Base-by-base conservation (phyloP, 2,329 filamentous ascomycete species). In the Thermomyces lanuginosus region DNA sequence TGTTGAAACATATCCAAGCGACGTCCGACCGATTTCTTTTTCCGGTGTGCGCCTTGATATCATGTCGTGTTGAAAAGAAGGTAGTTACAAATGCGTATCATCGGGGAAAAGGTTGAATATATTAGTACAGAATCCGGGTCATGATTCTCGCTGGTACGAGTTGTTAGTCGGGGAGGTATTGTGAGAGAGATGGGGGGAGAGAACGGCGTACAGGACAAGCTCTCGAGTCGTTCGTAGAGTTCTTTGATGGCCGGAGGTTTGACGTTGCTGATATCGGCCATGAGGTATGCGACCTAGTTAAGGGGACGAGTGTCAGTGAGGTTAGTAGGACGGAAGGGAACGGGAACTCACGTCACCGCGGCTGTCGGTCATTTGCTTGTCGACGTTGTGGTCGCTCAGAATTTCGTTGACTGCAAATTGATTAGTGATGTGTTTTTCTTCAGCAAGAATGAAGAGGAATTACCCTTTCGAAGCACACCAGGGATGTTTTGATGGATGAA, bases 321-420 rank as follows among this genome's bases (percentile, higher is more conserved):
- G n/a, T n/a, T n/a, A n/a, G n/a, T n/a, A n/a, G n/a, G n/a, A n/a
- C n/a, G n/a, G n/a, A n/a, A n/a, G n/a, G n/a, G n/a, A n/a, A n/a
- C n/a, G n/a, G n/a, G 16, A 13, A 46, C 66, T 38, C 57, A 80
- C 76, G 50, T 95, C 86, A 41, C 83, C 86, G 60, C 76, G 77
- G 57, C 79, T 92, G 53, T 95, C 89, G 26, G 81, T 89, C 63
- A 91, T 95, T 59, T 98, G 89, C 66, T 95, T 95, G 61, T 93
- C 86, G 42, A 98, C 84, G 53, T 98, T 98, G 63, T 98, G 84
- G 45, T 91, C 75, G 22, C 78, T 80, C 24, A 98, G 67, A 36
- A 95, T 82, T 46, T 89, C 80, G 63, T 98, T 98, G 39, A 98
- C 89, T 75, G 36, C 7, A 12, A 13, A 24, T 16, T 4, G 16